Conservation (phyloP, 371 early-diverging fungal species). For the Quaeritorhiza haematococci region DNA sequence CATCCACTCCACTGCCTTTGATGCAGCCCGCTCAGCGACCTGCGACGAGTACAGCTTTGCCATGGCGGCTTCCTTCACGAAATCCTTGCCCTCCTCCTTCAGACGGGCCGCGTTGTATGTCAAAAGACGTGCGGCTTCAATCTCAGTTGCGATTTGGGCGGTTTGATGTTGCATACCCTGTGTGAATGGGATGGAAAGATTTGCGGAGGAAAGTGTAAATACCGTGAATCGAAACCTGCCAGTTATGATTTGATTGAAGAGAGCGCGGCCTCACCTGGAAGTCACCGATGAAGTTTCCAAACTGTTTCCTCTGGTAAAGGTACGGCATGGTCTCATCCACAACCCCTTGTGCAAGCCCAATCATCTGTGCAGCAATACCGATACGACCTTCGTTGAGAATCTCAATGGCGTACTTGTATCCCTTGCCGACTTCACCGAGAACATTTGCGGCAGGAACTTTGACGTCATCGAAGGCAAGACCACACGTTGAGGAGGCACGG, state of each 20-base stretch:
- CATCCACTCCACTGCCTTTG: constrained; percentile 91
- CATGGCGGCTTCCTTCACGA: constrained; percentile 95
- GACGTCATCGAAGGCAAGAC: constrained; percentile 88
- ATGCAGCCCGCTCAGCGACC: constrained; percentile 87
- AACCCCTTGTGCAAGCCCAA: constrained; percentile 94
- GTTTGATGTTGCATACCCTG: constrained; percentile 93
- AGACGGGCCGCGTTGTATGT: constrained; percentile 96
- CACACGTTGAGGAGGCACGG: constrained; percentile 92
- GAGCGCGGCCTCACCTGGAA: constrained; percentile 83
- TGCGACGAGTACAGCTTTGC: constrained; percentile 93
- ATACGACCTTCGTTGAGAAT: constrained; percentile 97
- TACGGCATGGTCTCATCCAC: constrained; percentile 88
- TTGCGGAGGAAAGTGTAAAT: constrained; percentile 10
- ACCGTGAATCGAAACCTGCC: not conserved
- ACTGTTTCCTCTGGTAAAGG: constrained; percentile 93
- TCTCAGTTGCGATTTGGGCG: constrained; percentile 91
- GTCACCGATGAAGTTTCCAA: constrained; percentile 75
- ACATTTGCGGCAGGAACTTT: constrained; percentile 85
- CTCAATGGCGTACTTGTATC: constrained; percentile 98
- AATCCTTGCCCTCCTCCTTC: constrained; percentile 86
- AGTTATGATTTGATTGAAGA: not conserved
- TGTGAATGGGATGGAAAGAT: too few relatives aligned
- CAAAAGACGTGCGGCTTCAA: constrained; percentile 93
- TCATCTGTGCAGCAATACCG: constrained; percentile 97
- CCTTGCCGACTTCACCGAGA: constrained; percentile 91